Percentiles rank a stretch among this genome's conserved stretches.
These are phyloP conservation scores for Triticum urartu DNA, from an alignment of 176 grass and related monocot species.

Conservation along the genomic window DNA sequence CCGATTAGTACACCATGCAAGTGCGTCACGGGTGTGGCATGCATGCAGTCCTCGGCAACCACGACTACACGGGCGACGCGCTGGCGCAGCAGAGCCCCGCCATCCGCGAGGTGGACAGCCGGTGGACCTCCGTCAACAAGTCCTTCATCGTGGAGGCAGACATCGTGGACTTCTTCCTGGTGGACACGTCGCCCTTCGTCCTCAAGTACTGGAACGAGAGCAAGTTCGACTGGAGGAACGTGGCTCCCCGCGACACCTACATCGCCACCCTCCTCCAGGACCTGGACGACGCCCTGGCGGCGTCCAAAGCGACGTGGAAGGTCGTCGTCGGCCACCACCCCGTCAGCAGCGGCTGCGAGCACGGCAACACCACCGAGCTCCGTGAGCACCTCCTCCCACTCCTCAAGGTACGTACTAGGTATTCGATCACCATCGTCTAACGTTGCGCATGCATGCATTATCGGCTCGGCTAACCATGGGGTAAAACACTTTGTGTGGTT, in stretches of 20 bases:
- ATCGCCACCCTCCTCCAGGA: constrained; percentile 56
- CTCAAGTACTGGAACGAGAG: constrained; percentile 75
- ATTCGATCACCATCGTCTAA: background rate
- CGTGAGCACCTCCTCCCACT: constrained; percentile 58
- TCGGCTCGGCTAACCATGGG: too few relatives aligned
- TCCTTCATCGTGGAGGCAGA: constrained; percentile 45
- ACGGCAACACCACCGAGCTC: constrained; percentile 82
- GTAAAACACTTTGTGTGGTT: too few relatives aligned
- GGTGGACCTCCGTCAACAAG: constrained; percentile 35
- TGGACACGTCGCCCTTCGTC: constrained; percentile 78
- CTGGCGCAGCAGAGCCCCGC: constrained; percentile 40
- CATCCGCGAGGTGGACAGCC: constrained; percentile 35
- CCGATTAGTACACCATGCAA: too few relatives aligned
- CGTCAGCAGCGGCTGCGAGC: constrained; percentile 81
- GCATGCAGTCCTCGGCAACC: constrained; percentile 40
- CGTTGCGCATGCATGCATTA: background rate
- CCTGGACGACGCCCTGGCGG: constrained; percentile 45
- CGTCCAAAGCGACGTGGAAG: constrained; percentile 74
- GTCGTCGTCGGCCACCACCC: constrained; percentile 94
- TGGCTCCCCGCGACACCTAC: constrained; percentile 73
- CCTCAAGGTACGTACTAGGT: constrained; percentile 48
- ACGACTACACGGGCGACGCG: constrained; percentile 41
- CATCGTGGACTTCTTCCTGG: constrained; percentile 72
- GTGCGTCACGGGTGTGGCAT: background rate
- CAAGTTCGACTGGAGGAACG: constrained; percentile 80